Base-by-base conservation (phyloP, 2,329 filamentous ascomycete species). In the Colletotrichum gigasporum region DNA sequence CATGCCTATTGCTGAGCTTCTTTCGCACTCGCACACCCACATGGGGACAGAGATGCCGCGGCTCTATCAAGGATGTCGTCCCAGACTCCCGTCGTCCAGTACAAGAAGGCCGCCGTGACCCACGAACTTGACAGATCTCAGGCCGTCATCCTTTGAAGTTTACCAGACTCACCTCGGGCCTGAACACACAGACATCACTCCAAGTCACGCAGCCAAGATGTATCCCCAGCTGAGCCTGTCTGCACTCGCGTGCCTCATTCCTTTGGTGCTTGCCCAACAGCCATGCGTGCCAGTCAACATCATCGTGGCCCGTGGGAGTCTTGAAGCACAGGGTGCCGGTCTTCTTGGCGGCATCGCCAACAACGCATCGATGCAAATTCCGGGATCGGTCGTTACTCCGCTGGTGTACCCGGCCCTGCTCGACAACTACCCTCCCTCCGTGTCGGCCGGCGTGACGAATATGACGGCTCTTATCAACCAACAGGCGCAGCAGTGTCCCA, bases 321-420 rank as follows among this genome's bases (percentile, higher is more conserved):
- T 45, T 28, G 79, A 81, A 68, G 55, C 69, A 3, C 56, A 69
- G 10, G 79, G 79, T 16, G 39, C 71, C 5, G 80, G 79, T 18
- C 67, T 69, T 45, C 71, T 75, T 10, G 78, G 76, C n/a, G 64
- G 59, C 10, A 57, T 80, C 6, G 77, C 77, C 4, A 66, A 74
- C 18, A 66, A 69, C 22, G 69, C 81, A 30, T 71, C 72, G 16
- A 65, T 64, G 5, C 67, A 71, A 59, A 68, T 81, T 63, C 68
- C 73, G n/a, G 74, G 72, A 42, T 79, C 77, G 26, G 58, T 73
- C 28, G 58, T 79, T 37, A 71, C 71, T 37, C 69, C 74, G 22
- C 67, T 81, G 39, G 72, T 76, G 52, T 82, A 82, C 67, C 79
- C 79, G 22, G 79, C 79, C n/a, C 69, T 72, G 11, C 62, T 78